Evolutionary conservation across 768 basidiomycete genomes (phyloP), one percentile per base, ranked within the genome.

Genomic region (Rhodotorula graminis): DNA sequence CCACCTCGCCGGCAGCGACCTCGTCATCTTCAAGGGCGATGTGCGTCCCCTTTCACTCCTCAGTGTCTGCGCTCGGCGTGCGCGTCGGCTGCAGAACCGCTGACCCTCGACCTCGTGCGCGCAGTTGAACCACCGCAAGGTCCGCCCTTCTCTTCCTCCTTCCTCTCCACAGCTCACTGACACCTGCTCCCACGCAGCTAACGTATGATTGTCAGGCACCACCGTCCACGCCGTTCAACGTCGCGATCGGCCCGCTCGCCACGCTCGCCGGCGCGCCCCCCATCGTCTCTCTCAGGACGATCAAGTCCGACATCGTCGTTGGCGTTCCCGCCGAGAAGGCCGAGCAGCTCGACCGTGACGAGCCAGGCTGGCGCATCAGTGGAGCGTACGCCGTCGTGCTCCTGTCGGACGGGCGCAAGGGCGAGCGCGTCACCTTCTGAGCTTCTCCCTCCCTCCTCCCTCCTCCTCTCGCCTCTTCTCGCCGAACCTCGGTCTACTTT

Each of bases 231-330:
- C 89, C 92, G 3, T 97, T 97, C 81, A 88, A 91, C 64, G 81
- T 90, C 46, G 91, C 93, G 12, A 95, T 96, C 75, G 94, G 94
- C 0, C 89, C 93, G 0, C 90, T 97, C 87, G 92, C 92, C 2
- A 91, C 86, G 76, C 85, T 89, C 5, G 85, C 92, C 29, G 94
- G 94, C 59, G 91, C 93, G 18, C 94, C 94, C 0, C 89, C 75
- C 33, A 83, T 97, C 58, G 90, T 87, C 76, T 92, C 90, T 74
- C 82, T 97, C 79, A 85, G 94, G 70, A 96, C 94, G 16, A 88
- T 97, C 84, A 97, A 97, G 83, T 91, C 89, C 73, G 94, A 97
- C 77, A 93, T 96, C 56, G 93, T 97, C 7, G 93, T 95, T 56
- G 91, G 91, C 53, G 57, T 83, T 63, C 80, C 81, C 21, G 63